Conservation (phyloP, 768 basidiomycete genomes). For the Tephrocybe sp. region DNA sequence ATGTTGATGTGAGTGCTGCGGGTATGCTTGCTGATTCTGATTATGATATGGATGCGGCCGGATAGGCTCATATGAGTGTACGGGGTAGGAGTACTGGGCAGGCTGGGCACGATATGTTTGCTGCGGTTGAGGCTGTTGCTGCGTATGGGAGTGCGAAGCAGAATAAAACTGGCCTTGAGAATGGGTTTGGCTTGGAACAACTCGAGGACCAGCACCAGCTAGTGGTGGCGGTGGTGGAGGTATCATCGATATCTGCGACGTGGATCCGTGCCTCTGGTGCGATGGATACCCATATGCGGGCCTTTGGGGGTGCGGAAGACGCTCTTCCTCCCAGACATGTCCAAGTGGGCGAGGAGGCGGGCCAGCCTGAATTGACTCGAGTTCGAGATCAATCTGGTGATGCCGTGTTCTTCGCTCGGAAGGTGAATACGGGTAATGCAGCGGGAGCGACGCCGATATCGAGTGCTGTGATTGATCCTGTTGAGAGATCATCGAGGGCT, state of each 20-base stretch:
- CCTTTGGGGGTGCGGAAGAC: not conserved
- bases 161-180: not conserved
- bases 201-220: no score
- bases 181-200: not conserved
- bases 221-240: not conserved
- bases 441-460: not conserved
- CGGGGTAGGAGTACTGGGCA: not conserved
- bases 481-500: no score
- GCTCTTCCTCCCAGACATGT: slow-evolving; percentile 7
- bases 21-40: slow-evolving; percentile 13
- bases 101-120: slow-evolving; percentile 16
- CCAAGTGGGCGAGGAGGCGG: not conserved
- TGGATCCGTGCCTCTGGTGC: not conserved
- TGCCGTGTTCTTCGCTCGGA: slow-evolving; percentile 15
- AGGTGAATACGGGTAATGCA: slow-evolving; percentile 17
- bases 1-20: slow-evolving; percentile 17
- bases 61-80: not conserved
- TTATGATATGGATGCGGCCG: slow-evolving; percentile 2
- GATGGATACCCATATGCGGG: not conserved
- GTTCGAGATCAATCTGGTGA: not conserved
- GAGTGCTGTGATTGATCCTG: no score
- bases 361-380: not conserved
- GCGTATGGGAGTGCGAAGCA: no score
- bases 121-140: slow-evolving; percentile 11
- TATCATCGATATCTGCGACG: slow-evolving; percentile 2